Base-by-base conservation (phyloP, 441 rosid species). In the Metrosideros polymorpha region DNA sequence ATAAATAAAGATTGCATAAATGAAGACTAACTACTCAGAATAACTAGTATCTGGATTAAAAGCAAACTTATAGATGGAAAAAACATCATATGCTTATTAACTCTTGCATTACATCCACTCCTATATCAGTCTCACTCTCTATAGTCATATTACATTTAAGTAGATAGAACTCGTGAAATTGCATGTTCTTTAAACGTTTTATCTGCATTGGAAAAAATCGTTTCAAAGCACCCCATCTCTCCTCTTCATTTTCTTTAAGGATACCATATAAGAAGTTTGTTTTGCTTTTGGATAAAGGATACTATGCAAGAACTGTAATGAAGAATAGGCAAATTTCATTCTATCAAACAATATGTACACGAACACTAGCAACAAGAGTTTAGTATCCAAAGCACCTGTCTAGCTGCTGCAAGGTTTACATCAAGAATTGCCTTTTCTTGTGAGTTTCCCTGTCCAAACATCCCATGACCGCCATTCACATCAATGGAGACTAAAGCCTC, bases 401-500 rank as follows among this genome's bases (percentile, higher is more conserved):
- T 94, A 85, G 97, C 99, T 86, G 99, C 99, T 84, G 96, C 93
- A 85, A 97, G 95, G 90, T 97, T 97, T 87, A 97, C 99, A 83
- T 96, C 98, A 84, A 97, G 91, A 91, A 90, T 93, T 89, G 99
- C 99, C 89, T 92, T 95, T 93, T 95, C 97, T 89, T 95, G 98
- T 85, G 99, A 96, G 88, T 94, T 93, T 76, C 95, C 96, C 89
- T 93, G 95, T 87, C 98, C 95, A 90, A 95, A 90, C 99, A 97
- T 95, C 85, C 95, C 96, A 91, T 96, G 99, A 85, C 99, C 99
- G 22, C 99, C 99, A 89, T 97, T 97, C 87, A 97, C 99, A 91
- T 97, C 99, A 91, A 97, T 93, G 50, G 99, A 95, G 88, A 97
- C 99, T 86, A 97, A 93, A 59, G 99, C 99, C 93, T 97, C 99